Evolutionary conservation across 2,329 filamentous ascomycete genomes (phyloP), one percentile per base, ranked within the genome.

Genomic region (Penicillium sp.): DNA sequence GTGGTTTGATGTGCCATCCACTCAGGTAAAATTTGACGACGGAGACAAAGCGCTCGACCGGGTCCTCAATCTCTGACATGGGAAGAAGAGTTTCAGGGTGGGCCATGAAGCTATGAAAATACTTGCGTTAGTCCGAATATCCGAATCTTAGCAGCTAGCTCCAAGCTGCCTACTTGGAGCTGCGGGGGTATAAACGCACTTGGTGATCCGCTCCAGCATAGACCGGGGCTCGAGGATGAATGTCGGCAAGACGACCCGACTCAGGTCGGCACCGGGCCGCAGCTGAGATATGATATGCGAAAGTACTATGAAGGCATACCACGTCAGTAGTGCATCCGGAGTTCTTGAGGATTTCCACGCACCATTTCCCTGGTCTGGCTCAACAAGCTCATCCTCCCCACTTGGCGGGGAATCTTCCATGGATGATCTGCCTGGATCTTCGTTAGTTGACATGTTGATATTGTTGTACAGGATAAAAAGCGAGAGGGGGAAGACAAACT

Each of bases 11-110:
- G 69, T 98, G 93, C 93, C 93, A 98, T 63, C 93, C 93, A 69
- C 89, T 95, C 39, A 98, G 77, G 70, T 98, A 98, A 70, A 98
- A 98, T 72, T 94, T 96, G 66, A 96, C 88, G 43, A 98, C 93
- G 13, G 89, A 87, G 28, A 97, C 83, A 65, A 98, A 98, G 67
- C 93, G 82, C 64, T 91, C 77, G 49, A 88, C 75, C 1, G 93
- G 91, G 64, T 98, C 91, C 45, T 97, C 87, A 60, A 96, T 87
- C 41, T 81, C 75, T 39, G 91, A 81, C 69, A 97, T 93, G 31
- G 86, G 84, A 4, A 98, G 81, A 29, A 98, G 83, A 64, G 89
- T 94, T 72, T 98, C 93, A 35, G 93, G 93, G 67, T 98, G 93
- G 62, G 91, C 94, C 93, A 98, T 98, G 77, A 98, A 98, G 76